Base-by-base conservation (phyloP, 2,329 filamentous ascomycete genomes). In the Fusarium haematococcum region DNA sequence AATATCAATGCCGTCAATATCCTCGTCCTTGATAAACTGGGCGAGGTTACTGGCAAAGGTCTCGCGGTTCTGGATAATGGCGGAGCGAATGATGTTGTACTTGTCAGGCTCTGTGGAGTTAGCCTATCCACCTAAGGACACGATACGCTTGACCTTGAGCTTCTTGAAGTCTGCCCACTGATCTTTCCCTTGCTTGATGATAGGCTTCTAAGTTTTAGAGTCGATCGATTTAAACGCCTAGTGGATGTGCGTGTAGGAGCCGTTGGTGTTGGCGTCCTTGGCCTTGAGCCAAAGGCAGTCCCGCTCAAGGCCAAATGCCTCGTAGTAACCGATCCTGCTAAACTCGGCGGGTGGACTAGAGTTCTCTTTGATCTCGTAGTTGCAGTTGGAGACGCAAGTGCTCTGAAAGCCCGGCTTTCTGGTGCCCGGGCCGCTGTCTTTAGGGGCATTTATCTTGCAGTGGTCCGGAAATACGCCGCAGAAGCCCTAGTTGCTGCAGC, bases 1-100 rank as follows among this genome's bases (percentile, higher is more conserved):
- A 37, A 84, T 74, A 52, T 85, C 83, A 11, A 85, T 68, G 0
- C 84, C 84, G 56, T 85, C 83, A 0, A 86, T 64, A 1, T 68
- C 67, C 23, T 83, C 43, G 16, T 86, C 39, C 32, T 82, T 58
- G 43, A 85, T 25, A 75, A 87, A 83, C 48, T 83, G 60, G 65
- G 79, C 77, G 41, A 83, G 58, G 68, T 83, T 82, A 32, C 76
- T 68, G n/a, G 80, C 74, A 66, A 87, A 79, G 4, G 13, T 77
- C 13, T 75, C 65, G 0, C 83, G 78, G 59, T 87, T 86, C 1
- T 63, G 20, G 1, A 78, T 71, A 7, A 76, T 75, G 8, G 72
- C 79, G 8, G 68, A 58, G 0, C 79, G 77, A 25, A 79, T 74
- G 14, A 79, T 71, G 8, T 72, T 25, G n/a, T 70, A 79, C 2